Conservation (phyloP, 2,329 filamentous ascomycete genomes). For the Paraconiothyrium brasiliense region DNA sequence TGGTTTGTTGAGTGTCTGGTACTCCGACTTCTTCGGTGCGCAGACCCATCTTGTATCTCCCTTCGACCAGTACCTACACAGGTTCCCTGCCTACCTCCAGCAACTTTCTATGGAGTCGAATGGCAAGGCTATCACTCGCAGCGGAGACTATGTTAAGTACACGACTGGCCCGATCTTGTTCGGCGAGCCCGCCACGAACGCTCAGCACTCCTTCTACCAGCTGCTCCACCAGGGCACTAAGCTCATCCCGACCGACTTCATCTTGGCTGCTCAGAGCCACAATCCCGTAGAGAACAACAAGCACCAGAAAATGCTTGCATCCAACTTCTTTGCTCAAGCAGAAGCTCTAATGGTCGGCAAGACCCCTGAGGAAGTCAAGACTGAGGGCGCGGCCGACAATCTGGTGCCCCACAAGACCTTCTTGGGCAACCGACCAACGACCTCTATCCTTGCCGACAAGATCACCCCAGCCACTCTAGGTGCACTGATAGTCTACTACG, state of each 20-base stretch:
- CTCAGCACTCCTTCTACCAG: constrained; percentile 99
- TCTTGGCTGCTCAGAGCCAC: constrained; percentile 94
- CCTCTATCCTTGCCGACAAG: constrained; percentile 89
- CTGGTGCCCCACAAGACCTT: constrained; percentile 99
- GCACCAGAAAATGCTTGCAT: constrained; percentile 95
- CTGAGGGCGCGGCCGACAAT: constrained; percentile 75
- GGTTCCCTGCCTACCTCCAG: constrained; percentile 98
- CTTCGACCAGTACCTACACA: constrained; percentile 98
- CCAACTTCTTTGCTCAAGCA: constrained; percentile 90
- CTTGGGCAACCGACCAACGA: constrained; percentile 96
- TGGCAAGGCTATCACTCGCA: constrained; percentile 94
- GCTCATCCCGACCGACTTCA: constrained; percentile 98
- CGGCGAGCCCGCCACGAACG: constrained; percentile 97
- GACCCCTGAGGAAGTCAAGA: constrained; percentile 79
- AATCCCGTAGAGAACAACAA: constrained; percentile 92
- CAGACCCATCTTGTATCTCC: constrained; percentile 98
- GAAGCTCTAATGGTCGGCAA: constrained; percentile 93
- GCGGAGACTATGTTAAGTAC: constrained; percentile 90
- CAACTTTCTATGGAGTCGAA: constrained; percentile 99
- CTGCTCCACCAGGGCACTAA: constrained; percentile 98
- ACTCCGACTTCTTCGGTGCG: constrained; percentile 97
- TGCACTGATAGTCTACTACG: constrained; percentile 97
- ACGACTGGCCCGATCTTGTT: constrained; percentile 96
- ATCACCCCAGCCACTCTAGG: constrained; percentile 95
- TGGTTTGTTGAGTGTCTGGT: constrained; percentile 96